phyloP scores from a whole-genome alignment of 345 rosid genomes.

The Lenwebbia sp. region DNA sequence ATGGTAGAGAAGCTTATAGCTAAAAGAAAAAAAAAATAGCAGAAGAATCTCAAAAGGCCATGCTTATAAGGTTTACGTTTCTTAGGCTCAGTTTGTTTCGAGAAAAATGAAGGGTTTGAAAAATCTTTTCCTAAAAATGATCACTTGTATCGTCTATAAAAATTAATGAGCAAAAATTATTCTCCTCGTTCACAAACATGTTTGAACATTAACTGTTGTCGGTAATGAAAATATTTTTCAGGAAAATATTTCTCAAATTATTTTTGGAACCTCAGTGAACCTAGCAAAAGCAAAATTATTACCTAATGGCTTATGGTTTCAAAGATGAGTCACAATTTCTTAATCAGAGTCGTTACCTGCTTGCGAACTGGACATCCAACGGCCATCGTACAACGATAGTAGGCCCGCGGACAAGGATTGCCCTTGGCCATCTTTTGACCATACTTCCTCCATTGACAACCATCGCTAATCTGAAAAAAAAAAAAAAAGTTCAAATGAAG shows the following conservation, averaged over 20 bases:
- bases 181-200: no score
- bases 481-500: neutral
- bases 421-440: constrained; percentile 91
- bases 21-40: neutral
- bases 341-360: constrained; percentile 37
- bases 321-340: neutral
- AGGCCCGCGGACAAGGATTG: constrained; percentile 91
- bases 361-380: constrained; percentile 79
- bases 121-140: no score
- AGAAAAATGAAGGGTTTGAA: no score
- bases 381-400: constrained; percentile 81
- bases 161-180: no score
- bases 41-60: neutral
- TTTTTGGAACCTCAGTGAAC: no score
- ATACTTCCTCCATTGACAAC: constrained; percentile 96
- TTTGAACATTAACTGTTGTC: no score
- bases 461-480: constrained; percentile 55
- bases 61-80: neutral
- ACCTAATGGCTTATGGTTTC: neutral
- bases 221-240: no score
- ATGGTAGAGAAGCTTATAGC: neutral
- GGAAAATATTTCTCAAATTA: no score
- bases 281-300: neutral
- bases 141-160: no score
- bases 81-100: no score